Conservation (phyloP, 2,329 filamentous ascomycete genomes). For the Monilinia laxa region DNA sequence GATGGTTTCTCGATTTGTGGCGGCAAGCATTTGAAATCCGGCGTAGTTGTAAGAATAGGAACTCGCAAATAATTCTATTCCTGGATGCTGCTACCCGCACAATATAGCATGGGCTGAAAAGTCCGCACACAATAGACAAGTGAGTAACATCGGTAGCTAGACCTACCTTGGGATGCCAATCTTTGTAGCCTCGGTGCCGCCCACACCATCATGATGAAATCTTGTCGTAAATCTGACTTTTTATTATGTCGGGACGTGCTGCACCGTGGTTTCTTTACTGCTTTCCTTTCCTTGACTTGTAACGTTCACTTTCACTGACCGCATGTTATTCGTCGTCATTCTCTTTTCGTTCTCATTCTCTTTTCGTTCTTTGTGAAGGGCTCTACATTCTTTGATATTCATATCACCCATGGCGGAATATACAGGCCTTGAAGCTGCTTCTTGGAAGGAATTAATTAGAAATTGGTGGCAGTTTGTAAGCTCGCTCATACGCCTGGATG, state of each 20-base stretch:
- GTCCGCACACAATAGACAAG: not conserved
- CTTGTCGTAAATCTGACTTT: conserved; percentile 10
- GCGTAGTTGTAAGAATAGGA: conserved; percentile 12
- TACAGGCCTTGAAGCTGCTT: conserved; percentile 33
- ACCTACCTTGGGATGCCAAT: conserved; percentile 8
- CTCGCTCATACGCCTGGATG: not conserved
- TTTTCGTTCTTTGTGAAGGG: conserved; percentile 13
- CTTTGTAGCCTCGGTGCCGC: conserved; percentile 8
- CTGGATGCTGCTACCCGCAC: conserved; percentile 13
- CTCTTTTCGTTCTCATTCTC: conserved; percentile 10
- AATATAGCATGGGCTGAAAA: conserved; percentile 11
- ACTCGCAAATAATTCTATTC: conserved; percentile 20
- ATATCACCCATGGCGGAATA: conserved; percentile 31
- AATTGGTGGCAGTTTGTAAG: conserved; percentile 37
- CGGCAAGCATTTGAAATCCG: conserved; percentile 10
- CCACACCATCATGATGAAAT: not conserved
- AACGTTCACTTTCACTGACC: conserved; percentile 20
- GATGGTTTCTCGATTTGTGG: not conserved
- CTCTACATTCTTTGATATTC: conserved; percentile 14
- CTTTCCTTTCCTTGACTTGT: conserved; percentile 21
- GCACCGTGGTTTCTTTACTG: not conserved
- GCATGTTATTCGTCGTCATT: conserved; percentile 14
- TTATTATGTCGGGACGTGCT: conserved; percentile 22
- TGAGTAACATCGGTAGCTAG: conserved; percentile 10
- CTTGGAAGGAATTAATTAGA: conserved; percentile 31